Conservation (phyloP, 202 grass and related monocot species). For the Zoysia matrella region DNA sequence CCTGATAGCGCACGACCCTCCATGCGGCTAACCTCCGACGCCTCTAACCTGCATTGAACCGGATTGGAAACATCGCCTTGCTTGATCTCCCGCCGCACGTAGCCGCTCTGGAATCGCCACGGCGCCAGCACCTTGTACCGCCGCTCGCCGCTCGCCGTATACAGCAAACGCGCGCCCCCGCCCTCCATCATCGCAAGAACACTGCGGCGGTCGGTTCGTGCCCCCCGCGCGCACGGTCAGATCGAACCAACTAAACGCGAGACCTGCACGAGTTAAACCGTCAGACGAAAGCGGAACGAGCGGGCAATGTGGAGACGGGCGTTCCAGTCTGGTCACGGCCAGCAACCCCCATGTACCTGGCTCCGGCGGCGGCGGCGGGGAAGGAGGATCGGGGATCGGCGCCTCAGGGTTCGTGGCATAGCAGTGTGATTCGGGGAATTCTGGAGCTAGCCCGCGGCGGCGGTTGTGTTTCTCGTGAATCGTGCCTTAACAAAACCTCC, state of each 20-base stretch:
- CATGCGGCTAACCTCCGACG: background rate
- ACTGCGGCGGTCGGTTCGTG: background rate
- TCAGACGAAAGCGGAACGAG: constrained; percentile 26
- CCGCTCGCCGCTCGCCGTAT: background rate
- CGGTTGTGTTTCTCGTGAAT: background rate
- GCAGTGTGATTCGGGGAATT: constrained; percentile 23
- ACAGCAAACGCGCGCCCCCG: background rate
- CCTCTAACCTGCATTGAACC: background rate
- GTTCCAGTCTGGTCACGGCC: background rate
- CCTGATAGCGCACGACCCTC: background rate
- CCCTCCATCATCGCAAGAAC: constrained; percentile 6
- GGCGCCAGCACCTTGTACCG: constrained; percentile 40
- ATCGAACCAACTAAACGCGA: background rate
- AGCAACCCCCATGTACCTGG: background rate
- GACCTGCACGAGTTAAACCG: constrained; percentile 7
- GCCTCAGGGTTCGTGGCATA: background rate
- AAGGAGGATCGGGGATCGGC: background rate
- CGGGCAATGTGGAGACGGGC: background rate
- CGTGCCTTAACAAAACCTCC: background rate
- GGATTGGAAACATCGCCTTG: constrained; percentile 8
- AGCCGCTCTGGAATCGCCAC: constrained; percentile 44
- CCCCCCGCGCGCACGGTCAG: background rate
- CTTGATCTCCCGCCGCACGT: constrained; percentile 30
- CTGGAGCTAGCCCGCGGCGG: background rate
- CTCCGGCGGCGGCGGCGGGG: background rate